Evolutionary conservation across 148 eudicot species (phyloP).

Genomic region (Dianthus caryophyllus): DNA sequence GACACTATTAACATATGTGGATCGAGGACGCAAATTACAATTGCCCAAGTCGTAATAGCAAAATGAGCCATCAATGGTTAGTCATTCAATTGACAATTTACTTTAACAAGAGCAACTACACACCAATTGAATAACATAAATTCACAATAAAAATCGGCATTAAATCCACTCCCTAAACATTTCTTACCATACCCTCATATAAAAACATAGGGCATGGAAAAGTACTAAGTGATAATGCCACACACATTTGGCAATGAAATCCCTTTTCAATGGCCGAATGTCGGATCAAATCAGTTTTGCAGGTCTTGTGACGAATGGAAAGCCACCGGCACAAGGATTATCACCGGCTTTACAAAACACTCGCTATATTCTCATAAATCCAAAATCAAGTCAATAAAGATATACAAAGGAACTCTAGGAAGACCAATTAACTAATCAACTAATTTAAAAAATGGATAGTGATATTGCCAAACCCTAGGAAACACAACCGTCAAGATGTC

Average conservation of each 20-base stretch:
- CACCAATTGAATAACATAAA: not conserved
- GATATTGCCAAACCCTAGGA: conserved; percentile 11
- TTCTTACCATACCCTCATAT: not conserved
- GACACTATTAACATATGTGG: no score
- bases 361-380: conserved; percentile 24
- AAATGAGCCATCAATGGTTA: no score
- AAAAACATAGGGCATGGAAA: conserved; percentile 6
- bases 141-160: not conserved
- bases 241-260: not conserved
- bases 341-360: conserved; percentile 14
- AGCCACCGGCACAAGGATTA: not conserved
- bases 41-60: no score
- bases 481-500: not conserved
- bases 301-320: not conserved
- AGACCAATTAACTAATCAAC: conserved; percentile 21
- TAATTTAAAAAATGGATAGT: conserved; percentile 25
- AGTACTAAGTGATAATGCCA: not conserved
- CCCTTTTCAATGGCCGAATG: not conserved
- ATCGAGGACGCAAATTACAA: no score
- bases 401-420: conserved; percentile 18
- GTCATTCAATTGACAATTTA: no score
- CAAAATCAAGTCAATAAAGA: conserved; percentile 27
- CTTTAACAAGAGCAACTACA: not conserved
- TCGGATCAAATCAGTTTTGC: not conserved
- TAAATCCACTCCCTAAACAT: not conserved